Evolutionary conservation across 1,139 yeast genomes (phyloP).

Genomic region (Yamadazyma songkhlaensis): DNA sequence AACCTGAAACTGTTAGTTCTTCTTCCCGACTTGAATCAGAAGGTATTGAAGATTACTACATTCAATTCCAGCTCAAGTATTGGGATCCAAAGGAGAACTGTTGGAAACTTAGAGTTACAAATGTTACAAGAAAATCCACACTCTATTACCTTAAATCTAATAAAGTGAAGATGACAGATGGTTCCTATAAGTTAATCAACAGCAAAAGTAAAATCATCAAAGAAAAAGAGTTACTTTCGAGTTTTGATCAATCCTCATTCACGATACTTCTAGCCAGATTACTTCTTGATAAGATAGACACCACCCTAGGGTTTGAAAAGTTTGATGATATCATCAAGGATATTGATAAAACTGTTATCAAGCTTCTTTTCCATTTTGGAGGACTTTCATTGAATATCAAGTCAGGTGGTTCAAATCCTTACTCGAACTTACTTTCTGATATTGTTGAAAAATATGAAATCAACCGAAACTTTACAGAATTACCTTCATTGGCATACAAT

Average conservation of each 20-base stretch:
- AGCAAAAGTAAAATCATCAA: conserved; percentile 22
- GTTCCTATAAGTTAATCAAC: conserved; percentile 14
- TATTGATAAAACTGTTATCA: conserved; percentile 26
- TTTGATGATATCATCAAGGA: conserved; percentile 25
- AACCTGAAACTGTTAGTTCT: conserved; percentile 27
- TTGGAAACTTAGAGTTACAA: conserved; percentile 30
- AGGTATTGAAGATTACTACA: conserved; percentile 21
- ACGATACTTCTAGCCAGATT: conserved; percentile 29
- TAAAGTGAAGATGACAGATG: conserved; percentile 16
- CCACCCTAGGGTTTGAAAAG: conserved; percentile 32
- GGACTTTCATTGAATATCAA: conserved; percentile 19
- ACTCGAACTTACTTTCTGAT: conserved; percentile 13
- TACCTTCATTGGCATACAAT: conserved; percentile 30
- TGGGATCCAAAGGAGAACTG: conserved; percentile 19
- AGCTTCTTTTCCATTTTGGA: conserved; percentile 32
- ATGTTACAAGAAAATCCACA: conserved; percentile 31
- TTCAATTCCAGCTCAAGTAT: conserved; percentile 32
- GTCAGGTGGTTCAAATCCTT: conserved; percentile 21
- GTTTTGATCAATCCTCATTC: conserved; percentile 35
- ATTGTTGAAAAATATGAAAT: conserved; percentile 18
- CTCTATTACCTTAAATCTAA: conserved; percentile 16
- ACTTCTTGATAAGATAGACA: conserved; percentile 32
- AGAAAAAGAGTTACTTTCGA: conserved; percentile 23
- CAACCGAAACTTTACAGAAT: conserved; percentile 23
- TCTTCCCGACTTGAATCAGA: conserved; percentile 16